Evolutionary conservation across 768 basidiomycete genomes (phyloP), one percentile per base, ranked within the genome.

Genomic region (Tephrocybe sp.): DNA sequence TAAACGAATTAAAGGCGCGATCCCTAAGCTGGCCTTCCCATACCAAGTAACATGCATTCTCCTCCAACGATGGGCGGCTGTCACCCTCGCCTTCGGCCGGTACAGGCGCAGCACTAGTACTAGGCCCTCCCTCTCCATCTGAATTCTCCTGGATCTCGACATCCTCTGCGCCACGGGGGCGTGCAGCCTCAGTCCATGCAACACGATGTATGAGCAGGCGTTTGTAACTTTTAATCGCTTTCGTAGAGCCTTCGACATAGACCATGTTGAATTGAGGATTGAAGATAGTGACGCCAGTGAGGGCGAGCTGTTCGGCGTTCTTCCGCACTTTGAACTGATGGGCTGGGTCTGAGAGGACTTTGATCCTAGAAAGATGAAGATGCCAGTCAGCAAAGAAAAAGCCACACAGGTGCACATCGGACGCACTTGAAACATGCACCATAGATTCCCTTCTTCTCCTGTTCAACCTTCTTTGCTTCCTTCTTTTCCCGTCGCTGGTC

Each of bases 281-380:
- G 79, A 93, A 92, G 62, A 97, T 87, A 62, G 90, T 93, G 32
- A 95, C 72, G 9, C 97, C 97, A 0, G 91, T 86, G 12, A 98
- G 75, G 53, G 82, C 84, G 65, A 87, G 77, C 65, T 97, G 93
- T 62, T 96, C 90, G 1, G 97, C 97, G 61, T 98, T 98, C 76
- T 91, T 94, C 52, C 90, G 85, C 46, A 98, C 90, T 74, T 98
- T 99, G 78, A 92, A 98, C 53, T 90, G 86, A 60, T 99, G 97
- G 10, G 90, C 78, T 1, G 89, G 92, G 65, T 98, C 94, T n/a
- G 84, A 79, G 40, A 99, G 82, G 49, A 81, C 87, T 65, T 88
- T 87, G 58, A 99, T 77, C 72, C 93, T 92, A 63, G 5, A 35
- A 17, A 9, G 36, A 32, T 8, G 45, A 46, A n/a, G 44, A 53